Percentiles rank a stretch among this genome's conserved stretches.
These are phyloP conservation scores for Russula emetica DNA, from an alignment of 768 basidiomycete species.

Conservation along the genomic window DNA sequence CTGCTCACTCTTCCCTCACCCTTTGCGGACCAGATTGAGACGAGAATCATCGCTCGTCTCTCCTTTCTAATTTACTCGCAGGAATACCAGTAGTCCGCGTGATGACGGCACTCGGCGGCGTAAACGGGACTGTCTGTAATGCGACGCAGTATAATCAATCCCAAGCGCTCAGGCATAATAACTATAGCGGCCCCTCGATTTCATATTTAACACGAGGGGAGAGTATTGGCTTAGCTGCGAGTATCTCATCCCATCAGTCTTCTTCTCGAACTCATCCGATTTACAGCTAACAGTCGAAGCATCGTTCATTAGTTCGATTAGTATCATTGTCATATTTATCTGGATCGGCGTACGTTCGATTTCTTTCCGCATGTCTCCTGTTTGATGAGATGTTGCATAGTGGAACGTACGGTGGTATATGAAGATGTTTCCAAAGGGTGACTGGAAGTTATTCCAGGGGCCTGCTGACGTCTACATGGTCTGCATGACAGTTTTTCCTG, in stretches of 20 bases:
- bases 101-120: background rate
- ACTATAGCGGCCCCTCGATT: background rate
- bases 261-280: background rate
- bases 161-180: background rate
- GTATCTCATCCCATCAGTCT: slow-evolving; percentile 2
- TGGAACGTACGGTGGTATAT: slow-evolving; percentile 19
- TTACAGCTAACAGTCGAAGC: slow-evolving; percentile 37
- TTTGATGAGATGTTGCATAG: slow-evolving; percentile 4
- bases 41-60: background rate
- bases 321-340: background rate
- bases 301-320: slow-evolving; percentile 24
- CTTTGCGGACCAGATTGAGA: background rate
- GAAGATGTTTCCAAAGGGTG: background rate
- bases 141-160: background rate
- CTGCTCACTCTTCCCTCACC: background rate
- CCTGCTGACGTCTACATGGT: slow-evolving; percentile 45
- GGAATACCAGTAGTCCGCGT: too few relatives aligned
- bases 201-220: slow-evolving; percentile 36
- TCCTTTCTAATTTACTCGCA: background rate
- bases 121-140: slow-evolving; percentile 17
- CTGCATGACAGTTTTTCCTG: background rate
- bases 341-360: slow-evolving; percentile 18
- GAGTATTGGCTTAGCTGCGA: slow-evolving; percentile 39
- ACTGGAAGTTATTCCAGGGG: slow-evolving; percentile 32
- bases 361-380: background rate